These are phyloP conservation scores for Wallacemonas sp. DNA, from an alignment of 208 protist genomes.

Conservation along the genomic window DNA sequence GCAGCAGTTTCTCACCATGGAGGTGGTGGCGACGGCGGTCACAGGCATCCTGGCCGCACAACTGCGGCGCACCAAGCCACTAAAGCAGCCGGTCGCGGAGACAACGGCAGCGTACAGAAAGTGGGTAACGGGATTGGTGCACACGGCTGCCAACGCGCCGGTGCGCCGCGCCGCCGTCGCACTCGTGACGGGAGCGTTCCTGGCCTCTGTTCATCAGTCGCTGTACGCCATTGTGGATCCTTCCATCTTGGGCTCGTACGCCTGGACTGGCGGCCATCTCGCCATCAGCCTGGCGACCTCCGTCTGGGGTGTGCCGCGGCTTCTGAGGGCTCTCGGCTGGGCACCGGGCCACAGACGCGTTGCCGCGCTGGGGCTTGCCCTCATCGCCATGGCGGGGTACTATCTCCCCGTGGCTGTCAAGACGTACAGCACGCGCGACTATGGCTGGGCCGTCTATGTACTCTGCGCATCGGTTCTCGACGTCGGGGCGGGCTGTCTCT, in stretches of 20 bases:
- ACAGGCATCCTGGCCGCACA: slow-evolving; percentile 14
- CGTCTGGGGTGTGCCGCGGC: slow-evolving; percentile 10
- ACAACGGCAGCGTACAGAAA: not conserved
- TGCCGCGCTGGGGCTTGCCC: not conserved
- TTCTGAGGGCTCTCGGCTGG: not conserved
- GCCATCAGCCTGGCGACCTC: not conserved
- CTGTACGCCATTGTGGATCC: slow-evolving; percentile 14
- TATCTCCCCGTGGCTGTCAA: not conserved
- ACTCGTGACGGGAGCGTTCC: not conserved
- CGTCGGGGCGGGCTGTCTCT: slow-evolving; percentile 26
- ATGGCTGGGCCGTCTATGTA: slow-evolving; percentile 30
- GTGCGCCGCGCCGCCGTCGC: not conserved
- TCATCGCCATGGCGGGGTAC: not conserved
- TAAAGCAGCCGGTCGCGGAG: not conserved
- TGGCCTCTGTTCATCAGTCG: slow-evolving; percentile 2
- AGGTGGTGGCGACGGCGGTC: slow-evolving; percentile 21
- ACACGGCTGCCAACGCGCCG: not conserved
- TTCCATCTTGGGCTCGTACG: not conserved
- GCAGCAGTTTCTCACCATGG: slow-evolving; percentile 20
- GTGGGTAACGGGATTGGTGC: not conserved
- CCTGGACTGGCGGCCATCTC: slow-evolving; percentile 2
- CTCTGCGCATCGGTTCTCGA: slow-evolving; percentile 38
- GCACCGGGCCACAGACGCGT: not conserved
- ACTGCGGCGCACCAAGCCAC: not conserved
- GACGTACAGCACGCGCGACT: not conserved